A percentile compares a stretch with the other conserved stretches of the same genome.
Evolutionary conservation across 2,329 filamentous ascomycete species (phyloP).

Genomic region (Neodidymelliopsis sp.): DNA sequence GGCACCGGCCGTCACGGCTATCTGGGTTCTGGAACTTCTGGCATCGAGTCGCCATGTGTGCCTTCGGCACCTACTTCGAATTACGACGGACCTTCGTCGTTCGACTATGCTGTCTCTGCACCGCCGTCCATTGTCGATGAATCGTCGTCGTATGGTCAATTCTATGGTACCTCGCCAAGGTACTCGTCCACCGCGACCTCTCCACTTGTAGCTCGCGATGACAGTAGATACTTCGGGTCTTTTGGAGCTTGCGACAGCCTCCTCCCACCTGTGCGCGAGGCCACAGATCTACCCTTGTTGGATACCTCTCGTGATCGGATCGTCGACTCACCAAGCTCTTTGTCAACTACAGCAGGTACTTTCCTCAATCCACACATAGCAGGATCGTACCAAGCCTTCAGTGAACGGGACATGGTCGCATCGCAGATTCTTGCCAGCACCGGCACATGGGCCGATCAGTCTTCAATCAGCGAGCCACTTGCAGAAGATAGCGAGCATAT

Average conservation of each 20-base stretch:
- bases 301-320: slow-evolving; percentile 35
- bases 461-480: slow-evolving; percentile 39
- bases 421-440: slow-evolving; percentile 39
- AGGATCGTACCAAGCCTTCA: slow-evolving; percentile 41
- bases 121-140: slow-evolving; percentile 40
- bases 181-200: slow-evolving; percentile 39
- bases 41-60: slow-evolving; percentile 6
- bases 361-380: slow-evolving; percentile 41
- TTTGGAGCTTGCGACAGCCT: slow-evolving; percentile 34
- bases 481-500: slow-evolving; percentile 33
- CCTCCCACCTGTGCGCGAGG: slow-evolving; percentile 24
- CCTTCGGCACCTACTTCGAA: slow-evolving; percentile 36
- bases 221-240: slow-evolving; percentile 28
- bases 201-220: slow-evolving; percentile 29
- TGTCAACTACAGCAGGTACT: slow-evolving; percentile 31
- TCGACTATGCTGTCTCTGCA: slow-evolving; percentile 38
- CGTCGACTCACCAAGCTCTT: slow-evolving; percentile 26
- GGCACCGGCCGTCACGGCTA: neutral
- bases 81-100: slow-evolving; percentile 34
- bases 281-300: slow-evolving; percentile 31
- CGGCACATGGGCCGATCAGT: slow-evolving; percentile 40
- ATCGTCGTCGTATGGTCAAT: slow-evolving; percentile 32
- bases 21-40: slow-evolving; percentile 1
- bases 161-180: slow-evolving; percentile 35
- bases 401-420: slow-evolving; percentile 35